These are phyloP conservation scores for Termitomyces sp. DNA, from an alignment of 768 basidiomycete genomes.

Conservation along the genomic window DNA sequence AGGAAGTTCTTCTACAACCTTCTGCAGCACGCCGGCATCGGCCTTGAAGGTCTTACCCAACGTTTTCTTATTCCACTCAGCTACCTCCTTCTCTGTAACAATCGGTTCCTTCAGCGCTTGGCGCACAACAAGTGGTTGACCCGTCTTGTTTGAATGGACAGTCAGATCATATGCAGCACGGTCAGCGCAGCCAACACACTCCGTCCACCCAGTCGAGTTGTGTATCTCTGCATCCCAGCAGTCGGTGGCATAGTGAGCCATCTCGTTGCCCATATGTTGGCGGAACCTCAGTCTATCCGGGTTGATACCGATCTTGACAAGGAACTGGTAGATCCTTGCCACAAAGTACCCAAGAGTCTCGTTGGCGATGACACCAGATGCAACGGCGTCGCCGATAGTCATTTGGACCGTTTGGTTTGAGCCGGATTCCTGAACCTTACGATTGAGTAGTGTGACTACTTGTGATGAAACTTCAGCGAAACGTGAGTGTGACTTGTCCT, in stretches of 20 bases:
- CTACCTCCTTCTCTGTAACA: conserved; percentile 71
- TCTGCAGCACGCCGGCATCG: conserved; percentile 65
- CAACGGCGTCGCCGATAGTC: conserved; percentile 86
- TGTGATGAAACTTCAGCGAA: conserved; percentile 79
- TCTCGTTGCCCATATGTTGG: conserved; percentile 98
- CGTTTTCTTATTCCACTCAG: conserved; percentile 81
- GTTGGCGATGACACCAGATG: conserved; percentile 84
- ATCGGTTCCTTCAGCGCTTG: conserved; percentile 83
- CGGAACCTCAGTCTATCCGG: conserved; percentile 81
- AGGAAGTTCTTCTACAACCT: conserved; percentile 57
- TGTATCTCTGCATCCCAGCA: conserved; percentile 99
- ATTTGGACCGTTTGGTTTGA: conserved; percentile 57
- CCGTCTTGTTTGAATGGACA: conserved; percentile 83
- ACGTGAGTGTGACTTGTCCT: conserved; percentile 80
- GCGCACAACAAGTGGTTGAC: conserved; percentile 79
- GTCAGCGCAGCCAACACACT: conserved; percentile 99
- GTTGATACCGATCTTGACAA: conserved; percentile 88
- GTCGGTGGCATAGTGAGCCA: conserved; percentile 99
- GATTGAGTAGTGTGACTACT: conserved; percentile 71
- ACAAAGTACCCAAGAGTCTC: conserved; percentile 98
- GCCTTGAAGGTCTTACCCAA: conserved; percentile 88
- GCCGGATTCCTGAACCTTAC: conserved; percentile 77
- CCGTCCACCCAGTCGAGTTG: conserved; percentile 89
- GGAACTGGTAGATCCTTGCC: conserved; percentile 85
- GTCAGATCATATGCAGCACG: conserved; percentile 94